These are phyloP conservation scores for Linum tenue DNA, from an alignment of 345 rosid genomes.

Conservation along the genomic window DNA sequence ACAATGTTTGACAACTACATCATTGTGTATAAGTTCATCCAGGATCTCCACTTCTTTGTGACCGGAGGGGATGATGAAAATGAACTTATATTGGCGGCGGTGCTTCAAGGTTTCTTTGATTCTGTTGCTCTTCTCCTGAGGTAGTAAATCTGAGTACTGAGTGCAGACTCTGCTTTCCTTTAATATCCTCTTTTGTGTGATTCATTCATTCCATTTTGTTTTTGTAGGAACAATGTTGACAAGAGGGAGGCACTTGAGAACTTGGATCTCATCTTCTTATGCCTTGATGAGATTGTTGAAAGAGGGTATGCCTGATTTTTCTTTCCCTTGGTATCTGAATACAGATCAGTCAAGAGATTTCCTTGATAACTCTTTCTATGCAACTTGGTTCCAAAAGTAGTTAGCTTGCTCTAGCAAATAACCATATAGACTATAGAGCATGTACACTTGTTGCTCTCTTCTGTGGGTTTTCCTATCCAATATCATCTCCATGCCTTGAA, in stretches of 20 bases:
- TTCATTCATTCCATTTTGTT: conserved; percentile 11
- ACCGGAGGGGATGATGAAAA: conserved; percentile 84
- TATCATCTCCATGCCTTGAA: no score
- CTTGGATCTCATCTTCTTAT: conserved; percentile 69
- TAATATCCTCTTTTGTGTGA: neutral
- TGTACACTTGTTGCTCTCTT: no score
- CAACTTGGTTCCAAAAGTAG: neutral
- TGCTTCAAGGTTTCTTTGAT: conserved; percentile 83
- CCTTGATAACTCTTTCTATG: neutral
- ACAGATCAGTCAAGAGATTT: neutral
- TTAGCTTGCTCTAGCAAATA: neutral
- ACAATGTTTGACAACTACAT: conserved; percentile 62
- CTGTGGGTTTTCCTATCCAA: no score
- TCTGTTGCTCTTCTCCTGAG: conserved; percentile 72
- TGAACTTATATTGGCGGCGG: conserved; percentile 65
- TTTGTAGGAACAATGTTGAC: conserved; percentile 59
- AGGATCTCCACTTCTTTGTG: conserved; percentile 86
- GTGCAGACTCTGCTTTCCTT: neutral
- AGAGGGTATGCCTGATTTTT: conserved; percentile 46
- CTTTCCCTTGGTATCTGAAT: neutral
- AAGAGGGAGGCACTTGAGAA: conserved; percentile 89
- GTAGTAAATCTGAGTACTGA: conserved; percentile 21
- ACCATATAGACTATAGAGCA: no score
- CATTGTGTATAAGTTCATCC: conserved; percentile 63
- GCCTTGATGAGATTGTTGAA: conserved; percentile 92